Evolutionary conservation across 2,329 filamentous ascomycete genomes (phyloP).

Genomic region (Penicillium olsonii): DNA sequence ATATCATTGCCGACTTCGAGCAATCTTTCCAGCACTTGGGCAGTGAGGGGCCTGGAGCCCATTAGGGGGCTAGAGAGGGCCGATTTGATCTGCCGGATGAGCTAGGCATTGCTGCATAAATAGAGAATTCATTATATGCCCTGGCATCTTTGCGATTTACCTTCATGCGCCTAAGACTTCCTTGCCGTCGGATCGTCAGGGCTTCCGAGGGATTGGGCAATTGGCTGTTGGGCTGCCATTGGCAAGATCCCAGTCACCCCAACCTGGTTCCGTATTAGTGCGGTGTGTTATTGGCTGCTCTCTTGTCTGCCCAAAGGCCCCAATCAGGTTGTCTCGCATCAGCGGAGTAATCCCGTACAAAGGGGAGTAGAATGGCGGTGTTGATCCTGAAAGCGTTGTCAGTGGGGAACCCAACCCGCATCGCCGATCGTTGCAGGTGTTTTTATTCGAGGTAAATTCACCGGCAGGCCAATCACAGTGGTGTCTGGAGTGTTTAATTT

Average conservation of each 20-base stretch:
- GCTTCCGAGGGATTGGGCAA: conserved; percentile 8
- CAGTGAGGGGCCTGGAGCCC: neutral
- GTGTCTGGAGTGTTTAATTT: neutral
- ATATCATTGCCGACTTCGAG: neutral
- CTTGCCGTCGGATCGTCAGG: conserved; percentile 5
- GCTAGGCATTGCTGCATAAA: neutral
- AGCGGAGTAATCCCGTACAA: neutral
- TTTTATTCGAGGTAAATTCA: neutral
- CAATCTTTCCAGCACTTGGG: neutral
- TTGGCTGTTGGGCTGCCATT: conserved; percentile 10
- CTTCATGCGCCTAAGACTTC: neutral
- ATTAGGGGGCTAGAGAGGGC: too few relatives aligned
- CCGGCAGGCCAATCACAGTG: neutral
- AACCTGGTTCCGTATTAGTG: neutral
- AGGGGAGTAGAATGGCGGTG: conserved; percentile 11
- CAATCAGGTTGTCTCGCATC: neutral
- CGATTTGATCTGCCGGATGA: neutral
- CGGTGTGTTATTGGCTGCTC: neutral
- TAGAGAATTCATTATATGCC: neutral
- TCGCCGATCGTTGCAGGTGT: neutral
- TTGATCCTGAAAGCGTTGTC: conserved; percentile 3
- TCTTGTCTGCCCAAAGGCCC: neutral
- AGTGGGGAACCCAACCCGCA: neutral
- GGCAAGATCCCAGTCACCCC: neutral
- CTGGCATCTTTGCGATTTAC: neutral